Evolutionary conservation across 768 basidiomycete genomes (phyloP).

Genomic region (Leucocoprinus sp.): DNA sequence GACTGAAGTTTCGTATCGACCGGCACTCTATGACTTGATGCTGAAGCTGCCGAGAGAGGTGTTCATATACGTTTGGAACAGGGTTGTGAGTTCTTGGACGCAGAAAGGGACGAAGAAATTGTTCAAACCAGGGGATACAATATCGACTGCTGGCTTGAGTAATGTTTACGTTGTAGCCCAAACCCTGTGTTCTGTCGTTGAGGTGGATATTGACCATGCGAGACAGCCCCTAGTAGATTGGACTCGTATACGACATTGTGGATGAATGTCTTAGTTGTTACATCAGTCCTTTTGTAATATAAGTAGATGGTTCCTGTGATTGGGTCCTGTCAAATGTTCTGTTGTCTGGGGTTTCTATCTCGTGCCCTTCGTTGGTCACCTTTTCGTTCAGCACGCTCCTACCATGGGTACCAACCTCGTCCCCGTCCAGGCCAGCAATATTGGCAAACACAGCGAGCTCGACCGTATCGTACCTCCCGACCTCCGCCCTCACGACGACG

Average conservation of each 20-base stretch:
- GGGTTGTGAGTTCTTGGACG: background rate
- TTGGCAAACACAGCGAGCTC: slow-evolving; percentile 84
- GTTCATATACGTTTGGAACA: background rate
- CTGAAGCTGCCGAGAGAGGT: slow-evolving; percentile 3
- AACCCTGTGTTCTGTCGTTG: slow-evolving; percentile 1
- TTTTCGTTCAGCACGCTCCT: slow-evolving; percentile 64
- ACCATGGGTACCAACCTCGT: slow-evolving; percentile 74
- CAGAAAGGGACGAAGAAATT: background rate
- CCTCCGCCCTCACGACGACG: too few relatives aligned
- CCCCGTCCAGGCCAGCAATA: too few relatives aligned
- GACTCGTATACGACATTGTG: too few relatives aligned
- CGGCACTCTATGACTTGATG: slow-evolving; percentile 3
- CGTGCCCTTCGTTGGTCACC: too few relatives aligned
- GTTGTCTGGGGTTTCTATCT: too few relatives aligned
- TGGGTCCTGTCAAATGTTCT: too few relatives aligned
- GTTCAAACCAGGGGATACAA: background rate
- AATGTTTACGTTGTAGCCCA: background rate
- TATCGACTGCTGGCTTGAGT: background rate
- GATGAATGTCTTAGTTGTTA: too few relatives aligned
- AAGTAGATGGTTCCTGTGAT: too few relatives aligned
- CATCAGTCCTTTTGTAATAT: too few relatives aligned
- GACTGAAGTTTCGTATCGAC: background rate
- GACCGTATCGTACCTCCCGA: slow-evolving; percentile 77
- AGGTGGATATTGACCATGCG: background rate
- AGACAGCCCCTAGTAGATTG: background rate